Conservation (phyloP, 352 stramenopile genomes). For the Saprolegnia diclina region DNA sequence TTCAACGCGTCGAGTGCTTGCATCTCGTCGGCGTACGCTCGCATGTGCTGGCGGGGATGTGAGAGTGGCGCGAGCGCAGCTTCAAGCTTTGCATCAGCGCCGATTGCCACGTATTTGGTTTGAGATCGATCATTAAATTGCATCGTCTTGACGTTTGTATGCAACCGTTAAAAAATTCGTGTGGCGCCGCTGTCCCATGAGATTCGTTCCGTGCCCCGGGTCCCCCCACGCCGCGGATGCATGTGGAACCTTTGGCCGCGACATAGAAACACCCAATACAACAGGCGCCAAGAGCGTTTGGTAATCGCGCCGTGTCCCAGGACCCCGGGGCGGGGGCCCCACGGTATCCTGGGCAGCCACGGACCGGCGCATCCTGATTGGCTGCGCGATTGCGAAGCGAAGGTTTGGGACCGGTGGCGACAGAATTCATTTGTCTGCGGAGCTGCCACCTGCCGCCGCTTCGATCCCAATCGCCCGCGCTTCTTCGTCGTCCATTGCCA, state of each 20-base stretch:
- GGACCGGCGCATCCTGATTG: background rate
- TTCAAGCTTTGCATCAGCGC: conserved; percentile 16
- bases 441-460: background rate
- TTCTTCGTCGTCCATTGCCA: background rate
- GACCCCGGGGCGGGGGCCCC: background rate
- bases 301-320: conserved; percentile 10
- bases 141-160: background rate
- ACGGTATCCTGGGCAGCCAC: background rate
- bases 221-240: background rate
- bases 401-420: conserved; percentile 9
- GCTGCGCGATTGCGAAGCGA: background rate
- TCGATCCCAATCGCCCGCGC: background rate
- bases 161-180: background rate
- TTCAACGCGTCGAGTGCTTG: conserved; percentile 9
- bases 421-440: conserved; percentile 10
- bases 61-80: background rate
- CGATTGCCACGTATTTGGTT: background rate
- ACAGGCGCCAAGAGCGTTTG: background rate
- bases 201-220: conserved; percentile 9
- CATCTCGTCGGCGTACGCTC: background rate
- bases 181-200: conserved; percentile 5
- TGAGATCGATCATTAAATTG: background rate
- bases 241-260: too few relatives aligned
- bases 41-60: background rate
- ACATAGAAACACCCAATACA: background rate